These are phyloP conservation scores for Didymella segeticola DNA, from an alignment of 2,329 filamentous ascomycete genomes.

Conservation along the genomic window DNA sequence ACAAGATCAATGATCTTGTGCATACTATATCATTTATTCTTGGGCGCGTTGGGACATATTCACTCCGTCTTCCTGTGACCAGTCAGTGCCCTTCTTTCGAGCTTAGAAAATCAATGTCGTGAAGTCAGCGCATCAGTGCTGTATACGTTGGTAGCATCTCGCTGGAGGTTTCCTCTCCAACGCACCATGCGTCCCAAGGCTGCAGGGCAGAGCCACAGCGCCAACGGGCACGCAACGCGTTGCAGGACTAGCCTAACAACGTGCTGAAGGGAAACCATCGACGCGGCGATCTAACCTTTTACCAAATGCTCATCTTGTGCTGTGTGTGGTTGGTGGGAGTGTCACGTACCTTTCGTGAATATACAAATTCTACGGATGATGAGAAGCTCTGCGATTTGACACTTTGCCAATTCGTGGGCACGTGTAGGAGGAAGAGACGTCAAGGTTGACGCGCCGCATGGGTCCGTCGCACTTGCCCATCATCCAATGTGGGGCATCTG, in stretches of 20 bases:
- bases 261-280: slow-evolving; percentile 31
- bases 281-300: slow-evolving; percentile 44
- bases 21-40: too few relatives aligned
- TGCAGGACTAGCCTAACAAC: not conserved
- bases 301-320: slow-evolving; percentile 39
- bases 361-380: too few relatives aligned
- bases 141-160: slow-evolving; percentile 32
- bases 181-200: slow-evolving; percentile 4
- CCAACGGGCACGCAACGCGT: not conserved
- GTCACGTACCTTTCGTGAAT: not conserved
- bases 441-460: slow-evolving; percentile 19
- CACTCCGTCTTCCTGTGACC: too few relatives aligned
- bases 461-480: slow-evolving; percentile 4
- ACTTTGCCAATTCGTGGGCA: not conserved
- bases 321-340: not conserved
- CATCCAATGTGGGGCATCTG: slow-evolving; percentile 26
- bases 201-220: slow-evolving; percentile 8
- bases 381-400: too few relatives aligned
- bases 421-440: not conserved
- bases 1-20: too few relatives aligned
- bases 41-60: too few relatives aligned
- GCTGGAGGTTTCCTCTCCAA: slow-evolving; percentile 34
- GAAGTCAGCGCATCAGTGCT: not conserved
- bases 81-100: too few relatives aligned
- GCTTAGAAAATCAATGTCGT: too few relatives aligned